Conservation (phyloP, 305 asterid genomes). For the Fraxinus latifolia region DNA sequence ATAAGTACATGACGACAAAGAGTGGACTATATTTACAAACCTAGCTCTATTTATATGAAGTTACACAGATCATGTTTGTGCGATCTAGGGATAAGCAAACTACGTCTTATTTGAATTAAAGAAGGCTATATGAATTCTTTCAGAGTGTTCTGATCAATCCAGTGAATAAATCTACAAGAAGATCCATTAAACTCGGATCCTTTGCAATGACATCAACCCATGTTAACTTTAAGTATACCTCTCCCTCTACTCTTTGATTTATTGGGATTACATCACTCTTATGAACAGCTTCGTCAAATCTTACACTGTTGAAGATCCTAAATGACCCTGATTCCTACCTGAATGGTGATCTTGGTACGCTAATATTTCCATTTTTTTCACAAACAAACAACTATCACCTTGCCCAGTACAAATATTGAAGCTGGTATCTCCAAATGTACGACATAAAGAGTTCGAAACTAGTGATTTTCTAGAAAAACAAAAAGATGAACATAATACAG, state of each 20-base stretch:
- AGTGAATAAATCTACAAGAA: not conserved
- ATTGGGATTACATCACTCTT: not conserved
- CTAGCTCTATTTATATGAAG: not conserved
- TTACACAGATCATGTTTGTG: not conserved
- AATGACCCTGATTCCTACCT: not conserved
- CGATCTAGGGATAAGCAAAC: not conserved
- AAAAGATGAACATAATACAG: not conserved
- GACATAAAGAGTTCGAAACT: not conserved
- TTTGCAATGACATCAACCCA: not conserved
- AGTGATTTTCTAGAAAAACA: not conserved
- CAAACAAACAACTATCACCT: not conserved
- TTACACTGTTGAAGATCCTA: not conserved
- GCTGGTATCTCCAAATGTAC: not conserved
- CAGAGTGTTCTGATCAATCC: not conserved
- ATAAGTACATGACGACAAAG: slow-evolving; percentile 13
- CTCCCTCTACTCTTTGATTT: not conserved
- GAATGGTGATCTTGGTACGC: not conserved
- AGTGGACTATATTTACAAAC: not conserved
- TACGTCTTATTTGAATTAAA: not conserved
- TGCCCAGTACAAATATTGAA: not conserved
- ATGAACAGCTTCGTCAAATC: not conserved
- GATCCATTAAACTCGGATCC: not conserved
- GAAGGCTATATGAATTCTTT: not conserved
- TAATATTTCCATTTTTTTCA: not conserved
- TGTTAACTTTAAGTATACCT: not conserved